A percentile compares a stretch with the other conserved stretches of the same genome.
phyloP scores from a whole-genome alignment of 225 moss, liverwort and hornwort species.

The Takakia lepidozioides region DNA sequence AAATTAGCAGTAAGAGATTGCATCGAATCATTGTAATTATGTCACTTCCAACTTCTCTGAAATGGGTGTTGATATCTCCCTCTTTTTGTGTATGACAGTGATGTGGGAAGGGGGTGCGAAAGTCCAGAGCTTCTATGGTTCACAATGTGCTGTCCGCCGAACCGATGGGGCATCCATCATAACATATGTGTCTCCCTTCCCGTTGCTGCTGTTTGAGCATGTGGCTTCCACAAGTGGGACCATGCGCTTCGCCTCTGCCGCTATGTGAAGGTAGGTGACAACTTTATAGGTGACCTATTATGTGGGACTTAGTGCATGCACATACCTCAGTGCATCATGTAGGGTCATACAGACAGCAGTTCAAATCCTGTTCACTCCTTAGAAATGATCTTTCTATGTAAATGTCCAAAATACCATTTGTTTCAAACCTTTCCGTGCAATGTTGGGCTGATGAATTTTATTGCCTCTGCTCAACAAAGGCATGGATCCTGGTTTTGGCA shows the following conservation, averaged over 20 bases:
- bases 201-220: conserved; percentile 69
- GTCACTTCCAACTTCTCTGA: not conserved
- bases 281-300: no score
- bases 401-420: no score
- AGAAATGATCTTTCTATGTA: no score
- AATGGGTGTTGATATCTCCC: not conserved
- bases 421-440: no score
- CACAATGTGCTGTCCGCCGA: conserved; percentile 41
- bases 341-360: no score
- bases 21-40: no score
- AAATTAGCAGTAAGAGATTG: not conserved
- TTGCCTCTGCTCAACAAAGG: no score
- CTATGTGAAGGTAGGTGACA: conserved; percentile 58
- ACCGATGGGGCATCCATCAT: conserved; percentile 61
- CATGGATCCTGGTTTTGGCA: no score
- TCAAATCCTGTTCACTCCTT: no score
- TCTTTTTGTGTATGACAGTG: conserved; percentile 35
- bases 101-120: conserved; percentile 54
- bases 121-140: conserved; percentile 58
- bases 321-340: no score
- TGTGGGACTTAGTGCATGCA: no score
- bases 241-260: conserved; percentile 64
- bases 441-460: no score
- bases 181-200: conserved; percentile 37
- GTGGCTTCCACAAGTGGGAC: conserved; percentile 65